Evolutionary conservation across 257 asterid species (phyloP).

Genomic region (Echium plantagineum): DNA sequence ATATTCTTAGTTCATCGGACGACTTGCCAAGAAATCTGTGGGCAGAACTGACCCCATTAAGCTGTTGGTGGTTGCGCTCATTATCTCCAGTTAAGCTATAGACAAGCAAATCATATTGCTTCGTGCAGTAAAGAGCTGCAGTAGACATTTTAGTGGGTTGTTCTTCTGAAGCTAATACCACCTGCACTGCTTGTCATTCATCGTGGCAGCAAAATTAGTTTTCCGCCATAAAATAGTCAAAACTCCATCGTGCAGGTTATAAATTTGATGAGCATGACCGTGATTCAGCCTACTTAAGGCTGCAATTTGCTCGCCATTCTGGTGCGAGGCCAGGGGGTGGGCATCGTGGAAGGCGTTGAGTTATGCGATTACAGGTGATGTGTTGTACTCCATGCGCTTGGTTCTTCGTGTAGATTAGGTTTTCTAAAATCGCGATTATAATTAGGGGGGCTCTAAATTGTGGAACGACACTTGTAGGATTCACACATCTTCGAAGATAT

Average conservation of each 20-base stretch:
- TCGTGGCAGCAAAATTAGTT: constrained; percentile 6
- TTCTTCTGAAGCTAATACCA: background rate
- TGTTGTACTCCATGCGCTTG: constrained; percentile 30
- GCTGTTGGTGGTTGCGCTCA: too few species aligned
- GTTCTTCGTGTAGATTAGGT: constrained; percentile 22
- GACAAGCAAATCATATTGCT: background rate
- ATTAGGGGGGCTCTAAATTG: constrained; percentile 30
- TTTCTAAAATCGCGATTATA: constrained; percentile 11
- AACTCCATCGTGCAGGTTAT: constrained; percentile 70
- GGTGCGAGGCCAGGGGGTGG: constrained; percentile 79
- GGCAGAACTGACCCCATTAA: too few species aligned
- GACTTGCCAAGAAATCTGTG: background rate
- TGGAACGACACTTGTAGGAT: constrained; percentile 49
- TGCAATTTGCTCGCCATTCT: constrained; percentile 67
- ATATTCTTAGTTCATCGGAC: background rate
- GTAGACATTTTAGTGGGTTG: background rate
- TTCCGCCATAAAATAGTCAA: constrained; percentile 24
- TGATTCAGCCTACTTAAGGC: constrained; percentile 45
- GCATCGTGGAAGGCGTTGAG: constrained; percentile 58
- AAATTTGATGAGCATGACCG: constrained; percentile 64
- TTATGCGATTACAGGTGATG: constrained; percentile 44
- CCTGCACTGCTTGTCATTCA: constrained; percentile 5
- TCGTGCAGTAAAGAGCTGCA: too few species aligned
- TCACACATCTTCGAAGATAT: constrained; percentile 9
- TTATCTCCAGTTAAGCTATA: too few species aligned